These are phyloP conservation scores for Rossbeevera mucosa DNA, from an alignment of 768 basidiomycete species.

Conservation along the genomic window DNA sequence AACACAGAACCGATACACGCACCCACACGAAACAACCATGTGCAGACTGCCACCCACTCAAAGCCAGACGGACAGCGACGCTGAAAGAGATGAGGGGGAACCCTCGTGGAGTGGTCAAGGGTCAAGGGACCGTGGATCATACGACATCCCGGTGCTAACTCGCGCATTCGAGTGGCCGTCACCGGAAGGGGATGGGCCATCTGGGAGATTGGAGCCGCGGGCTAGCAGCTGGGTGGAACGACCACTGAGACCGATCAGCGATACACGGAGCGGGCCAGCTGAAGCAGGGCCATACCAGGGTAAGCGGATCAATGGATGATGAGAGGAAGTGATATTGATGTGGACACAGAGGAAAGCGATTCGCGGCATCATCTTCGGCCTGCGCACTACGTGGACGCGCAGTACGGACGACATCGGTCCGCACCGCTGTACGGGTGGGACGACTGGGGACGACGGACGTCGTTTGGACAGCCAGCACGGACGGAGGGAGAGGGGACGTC, in stretches of 20 bases:
- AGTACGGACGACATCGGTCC: constrained; percentile 23
- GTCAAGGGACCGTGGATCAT: constrained; percentile 9
- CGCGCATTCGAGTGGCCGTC: constrained; percentile 25
- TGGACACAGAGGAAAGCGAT: constrained; percentile 17
- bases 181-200: constrained; percentile 15
- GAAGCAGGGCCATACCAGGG: constrained; percentile 16
- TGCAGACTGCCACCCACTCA: constrained; percentile 20
- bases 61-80: constrained; percentile 35
- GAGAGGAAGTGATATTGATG: constrained; percentile 2
- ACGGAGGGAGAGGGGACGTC: constrained; percentile 14
- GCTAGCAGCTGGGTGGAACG: constrained; percentile 8
- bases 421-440: constrained; percentile 22
- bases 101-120: constrained; percentile 33
- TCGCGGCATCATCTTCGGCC: constrained; percentile 17
- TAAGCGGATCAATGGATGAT: constrained; percentile 8
- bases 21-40: constrained; percentile 21
- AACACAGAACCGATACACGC: constrained; percentile 15
- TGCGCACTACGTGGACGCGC: constrained; percentile 15
- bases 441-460: constrained; percentile 22
- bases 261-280: constrained; percentile 4
- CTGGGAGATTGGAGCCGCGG: constrained; percentile 9
- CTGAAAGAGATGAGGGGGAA: constrained; percentile 43
- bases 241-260: constrained; percentile 15
- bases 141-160: constrained; percentile 17
- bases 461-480: constrained; percentile 17